Base-by-base conservation (phyloP, 441 rosid genomes). In the Gossypium schwendimanii region DNA sequence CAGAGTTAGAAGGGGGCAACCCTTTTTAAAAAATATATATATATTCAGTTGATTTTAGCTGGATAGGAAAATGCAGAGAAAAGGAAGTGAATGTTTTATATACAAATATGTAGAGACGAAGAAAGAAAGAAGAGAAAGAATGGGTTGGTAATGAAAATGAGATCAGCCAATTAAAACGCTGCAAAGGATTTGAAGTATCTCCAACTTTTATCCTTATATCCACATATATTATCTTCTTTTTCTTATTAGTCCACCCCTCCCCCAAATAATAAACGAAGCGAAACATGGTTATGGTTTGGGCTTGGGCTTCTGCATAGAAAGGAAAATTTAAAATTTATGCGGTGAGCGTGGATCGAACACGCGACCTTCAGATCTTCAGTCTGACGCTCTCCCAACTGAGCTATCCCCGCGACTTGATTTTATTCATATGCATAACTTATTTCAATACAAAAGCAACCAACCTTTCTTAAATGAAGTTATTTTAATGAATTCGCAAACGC, bases 301-400 rank as follows among this genome's bases (percentile, higher is more conserved):
- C 11, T 39, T 8, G 44, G 11, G 44, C 44, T 7, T 39, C 2
- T 39, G 11, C 44, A 8, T 39, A 2, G 58, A 0, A 10, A 1
- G 21, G 3, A 10, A 0, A 21, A 52, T 5, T 0, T 0, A 1
- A 21, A 52, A 15, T 5, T 1, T 1, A 1, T 86, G 91, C 91
- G 89, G 87, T 89, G 88, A 87, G 85, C 91, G 88, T 89, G 89
- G 88, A 88, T 88, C 91, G 86, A 88, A 87, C 89, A 84, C 91
- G 88, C 81, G 85, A 86, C 90, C 88, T 88, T 86, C 88, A 90
- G 83, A 88, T 87, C 93, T 88, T 87, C 87, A 86, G 87, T 84
- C 90, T 88, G 88, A 92, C 91, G 94, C 92, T 88, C 94, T 90
- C 93, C 97, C 95, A 87, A 84, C 90, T 88, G 93, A 87, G 91